Evolutionary conservation across 768 basidiomycete species (phyloP), one percentile per base, ranked within the genome.

Genomic region (Pleurotus tuber-regium): DNA sequence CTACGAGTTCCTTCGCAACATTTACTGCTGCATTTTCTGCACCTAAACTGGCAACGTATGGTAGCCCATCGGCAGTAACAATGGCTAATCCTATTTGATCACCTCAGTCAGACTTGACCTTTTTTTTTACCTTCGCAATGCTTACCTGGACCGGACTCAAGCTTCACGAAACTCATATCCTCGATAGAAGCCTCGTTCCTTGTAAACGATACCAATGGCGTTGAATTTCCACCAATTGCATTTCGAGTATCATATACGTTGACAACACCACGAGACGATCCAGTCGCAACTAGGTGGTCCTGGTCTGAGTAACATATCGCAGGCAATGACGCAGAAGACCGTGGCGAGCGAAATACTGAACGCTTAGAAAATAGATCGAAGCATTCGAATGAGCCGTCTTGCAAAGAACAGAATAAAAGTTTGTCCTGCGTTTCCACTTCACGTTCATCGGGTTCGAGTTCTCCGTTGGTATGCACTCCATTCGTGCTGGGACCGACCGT

Each of bases 11-110:
- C 21, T 48, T 48, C 8, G 46, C 14, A 10, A 70, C 70, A 10
- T 43, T 56, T 4, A 77, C 72, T 3, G 65, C 62, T 2, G 77
- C 74, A 4, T 75, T 78, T 25, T 72, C 71, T n/a, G n/a, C n/a
- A 0, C 74, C 65, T 2, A 82, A 57, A 31, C 63, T 66, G 0
- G 79, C 79, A 14, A 83, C 59, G 57, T 76, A 86, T 0, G 84
- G 81, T 28, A 87, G 66, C 1, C 84, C 86, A 59, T 86, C 84
- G 36, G 73, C 70, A 1, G 79, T 78, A 2, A 76, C 79, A 1
- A 85, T 69, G 2, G 71, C 74, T 43, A 86, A 53, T 4, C 66
- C 67, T 1, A 71, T 31, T 35, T 29, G 46, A 19, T n/a, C 8
- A 16, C 6, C 3, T 10, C 46, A 18, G 31, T 8, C 10, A 7